phyloP scores from a whole-genome alignment of 1,139 yeast genomes.

The Nakaseomyces kungkrabaensis region DNA sequence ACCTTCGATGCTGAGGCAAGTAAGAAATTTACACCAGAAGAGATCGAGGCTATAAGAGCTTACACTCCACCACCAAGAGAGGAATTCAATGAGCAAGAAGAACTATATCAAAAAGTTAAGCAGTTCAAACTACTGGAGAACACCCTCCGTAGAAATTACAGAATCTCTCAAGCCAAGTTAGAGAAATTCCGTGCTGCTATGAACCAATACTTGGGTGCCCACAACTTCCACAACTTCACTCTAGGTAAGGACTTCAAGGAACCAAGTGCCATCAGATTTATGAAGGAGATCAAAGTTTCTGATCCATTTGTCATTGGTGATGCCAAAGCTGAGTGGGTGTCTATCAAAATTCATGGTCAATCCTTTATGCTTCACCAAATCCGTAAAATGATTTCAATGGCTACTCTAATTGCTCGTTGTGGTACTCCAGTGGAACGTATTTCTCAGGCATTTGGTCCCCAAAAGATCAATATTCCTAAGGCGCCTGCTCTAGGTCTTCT shows the following conservation, averaged over 20 bases:
- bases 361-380: slow-evolving; percentile 98
- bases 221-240: slow-evolving; percentile 93
- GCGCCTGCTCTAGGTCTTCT: slow-evolving; percentile 94
- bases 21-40: slow-evolving; percentile 40
- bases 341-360: slow-evolving; percentile 94
- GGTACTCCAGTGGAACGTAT: slow-evolving; percentile 75
- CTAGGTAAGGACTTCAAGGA: slow-evolving; percentile 81
- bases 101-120: slow-evolving; percentile 37
- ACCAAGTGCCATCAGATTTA: slow-evolving; percentile 72
- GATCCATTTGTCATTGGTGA: slow-evolving; percentile 89
- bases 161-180: slow-evolving; percentile 54
- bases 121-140: slow-evolving; percentile 59
- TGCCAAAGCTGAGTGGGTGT: slow-evolving; percentile 92
- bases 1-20: slow-evolving; percentile 38
- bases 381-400: slow-evolving; percentile 97
- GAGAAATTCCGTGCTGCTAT: slow-evolving; percentile 57
- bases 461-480: slow-evolving; percentile 82
- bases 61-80: slow-evolving; percentile 32
- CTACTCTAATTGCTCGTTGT: slow-evolving; percentile 71
- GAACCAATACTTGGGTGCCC: slow-evolving; percentile 71
- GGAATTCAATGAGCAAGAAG: slow-evolving; percentile 30
- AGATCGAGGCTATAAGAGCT: slow-evolving; percentile 31
- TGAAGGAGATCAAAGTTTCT: slow-evolving; percentile 71
- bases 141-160: slow-evolving; percentile 54
- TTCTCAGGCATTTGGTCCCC: slow-evolving; percentile 63